phyloP scores from a whole-genome alignment of 306 rosid genomes.

The barrel medic (Medicago truncatula) region MtrunA17r5.0-ANR NC_053044.1:49806001-49806500 shows the following conservation, averaged over 20 bases:
- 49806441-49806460: background rate
- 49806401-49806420: background rate
- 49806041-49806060: too few species aligned
- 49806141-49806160: constrained; percentile 31
- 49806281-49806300: constrained; percentile 52
- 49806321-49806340: constrained; percentile 33
- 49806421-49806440: constrained; percentile 19
- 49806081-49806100: constrained; percentile 29
- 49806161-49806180: constrained; percentile 48
- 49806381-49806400: background rate
- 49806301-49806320: background rate
- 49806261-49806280: constrained; percentile 49
- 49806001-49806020: background rate
- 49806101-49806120: constrained; percentile 11
- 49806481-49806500: constrained; percentile 3
- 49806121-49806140: constrained; percentile 44
- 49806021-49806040: background rate
- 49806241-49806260: constrained; percentile 56
- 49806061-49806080: background rate
- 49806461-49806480: background rate
- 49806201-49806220: constrained; percentile 52
- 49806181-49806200: constrained; percentile 42
- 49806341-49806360: constrained; percentile 28
- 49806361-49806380: constrained; percentile 28
- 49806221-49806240: constrained; percentile 39